Base-by-base conservation (phyloP, 176 grass and related monocot species). In the Triticum urartu region DNA sequence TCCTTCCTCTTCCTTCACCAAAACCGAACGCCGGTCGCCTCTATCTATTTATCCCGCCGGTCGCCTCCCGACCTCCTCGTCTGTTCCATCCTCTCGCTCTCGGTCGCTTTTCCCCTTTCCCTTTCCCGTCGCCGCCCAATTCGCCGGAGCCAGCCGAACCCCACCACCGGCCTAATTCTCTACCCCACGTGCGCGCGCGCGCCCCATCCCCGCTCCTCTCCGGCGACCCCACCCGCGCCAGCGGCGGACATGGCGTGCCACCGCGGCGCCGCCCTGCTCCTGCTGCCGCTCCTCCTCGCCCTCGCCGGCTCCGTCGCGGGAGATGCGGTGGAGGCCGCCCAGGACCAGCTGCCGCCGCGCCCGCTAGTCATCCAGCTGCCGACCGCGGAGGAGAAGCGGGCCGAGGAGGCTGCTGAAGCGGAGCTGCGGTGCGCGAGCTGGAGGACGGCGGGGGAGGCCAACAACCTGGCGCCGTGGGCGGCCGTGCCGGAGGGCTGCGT, bases 371-470 rank as follows among this genome's bases (percentile, higher is more conserved):
- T 88, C 77, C 38, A 91, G 69, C 82, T 88, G n/a, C 90, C n/a
- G n/a, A n/a, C 85, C 7, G 18, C 36, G 35, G 2, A 35, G 52
- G 18, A n/a, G 28, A 1, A 0, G 7, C 58, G 0, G 24, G 28
- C 1, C 0, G 77, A 54, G 5, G 79, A 7, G 26, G 81, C 10
- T 9, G 40, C 0, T 10, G 40, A 43, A 10, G 40, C 9, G 62
- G 85, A 85, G 25, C 39, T 89, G 71, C 30, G 87, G 26, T 97
- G 92, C 79, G 79, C 87, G 58, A 95, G 89, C 82, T 97, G 92
- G 92, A 38, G 92, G 11, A 25, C 80, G 6, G 89, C 91, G 24
- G 95, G 38, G 78, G 95, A 97, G 91, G 92, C 91, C 36, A 94
- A 91, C 83, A 94, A 94, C 86, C 84, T 92, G 5, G 62, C 75